Conservation (phyloP, 148 eudicot genomes). For the Fagopyrum tataricum region DNA sequence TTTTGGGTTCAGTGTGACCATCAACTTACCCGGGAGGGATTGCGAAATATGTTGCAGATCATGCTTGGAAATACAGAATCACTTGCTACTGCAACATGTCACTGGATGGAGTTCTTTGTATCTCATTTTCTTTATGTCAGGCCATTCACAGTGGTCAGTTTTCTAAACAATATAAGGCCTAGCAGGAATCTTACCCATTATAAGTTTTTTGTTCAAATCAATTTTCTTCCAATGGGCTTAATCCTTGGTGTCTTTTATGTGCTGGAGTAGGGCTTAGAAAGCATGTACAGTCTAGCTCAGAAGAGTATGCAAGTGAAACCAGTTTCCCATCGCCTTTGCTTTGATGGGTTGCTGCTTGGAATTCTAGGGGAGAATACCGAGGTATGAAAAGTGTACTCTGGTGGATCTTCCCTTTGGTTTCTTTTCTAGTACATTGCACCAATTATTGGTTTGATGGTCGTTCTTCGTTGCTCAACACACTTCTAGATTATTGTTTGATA, state of each 20-base stretch:
- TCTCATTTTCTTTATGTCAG: conserved; percentile 79
- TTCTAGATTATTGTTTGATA: background rate
- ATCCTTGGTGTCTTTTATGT: conserved; percentile 12
- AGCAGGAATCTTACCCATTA: background rate
- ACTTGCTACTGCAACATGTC: conserved; percentile 56
- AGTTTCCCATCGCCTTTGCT: conserved; percentile 41
- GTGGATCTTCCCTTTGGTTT: conserved; percentile 6
- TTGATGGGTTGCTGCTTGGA: conserved; percentile 65
- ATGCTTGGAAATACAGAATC: conserved; percentile 68
- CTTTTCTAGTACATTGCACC: background rate
- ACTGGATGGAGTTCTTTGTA: conserved; percentile 84
- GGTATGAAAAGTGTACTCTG: conserved; percentile 31
- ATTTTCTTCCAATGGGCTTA: background rate
- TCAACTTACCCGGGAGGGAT: conserved; percentile 55
- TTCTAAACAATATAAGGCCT: background rate
- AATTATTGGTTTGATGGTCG: background rate
- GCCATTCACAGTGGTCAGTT: conserved; percentile 89
- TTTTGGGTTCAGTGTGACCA: conserved; percentile 94
- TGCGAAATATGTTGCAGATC: conserved; percentile 76
- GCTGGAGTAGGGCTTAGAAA: conserved; percentile 76
- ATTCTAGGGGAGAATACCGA: conserved; percentile 89
- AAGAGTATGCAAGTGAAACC: conserved; percentile 83
- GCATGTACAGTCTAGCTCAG: conserved; percentile 77
- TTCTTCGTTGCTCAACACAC: conserved; percentile 11
- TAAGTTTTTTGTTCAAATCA: background rate